phyloP scores from a whole-genome alignment of 768 basidiomycete species.

The Naganishia vishniacii region DNA sequence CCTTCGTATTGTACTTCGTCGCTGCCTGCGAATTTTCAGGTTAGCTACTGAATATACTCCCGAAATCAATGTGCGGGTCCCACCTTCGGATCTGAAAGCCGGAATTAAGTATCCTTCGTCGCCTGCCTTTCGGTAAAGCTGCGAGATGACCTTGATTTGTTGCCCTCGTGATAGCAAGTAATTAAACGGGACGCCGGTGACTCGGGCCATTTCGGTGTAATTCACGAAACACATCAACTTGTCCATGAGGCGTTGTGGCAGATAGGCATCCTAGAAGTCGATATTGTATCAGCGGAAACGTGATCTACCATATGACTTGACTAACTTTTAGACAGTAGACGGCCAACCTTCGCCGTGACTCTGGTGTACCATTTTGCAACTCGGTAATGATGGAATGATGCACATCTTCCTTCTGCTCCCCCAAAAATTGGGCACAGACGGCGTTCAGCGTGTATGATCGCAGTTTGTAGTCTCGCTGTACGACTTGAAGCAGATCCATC shows the following conservation, averaged over 20 bases:
- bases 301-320: too few species aligned
- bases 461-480: conserved; percentile 97
- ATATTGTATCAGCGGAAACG: too few species aligned
- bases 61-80: too few species aligned
- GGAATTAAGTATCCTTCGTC: conserved; percentile 87
- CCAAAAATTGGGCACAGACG: conserved; percentile 93
- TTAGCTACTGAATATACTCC: too few species aligned
- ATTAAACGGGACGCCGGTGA: conserved; percentile 99
- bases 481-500: conserved; percentile 90
- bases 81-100: conserved; percentile 75
- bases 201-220: conserved; percentile 97
- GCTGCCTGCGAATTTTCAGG: conserved; percentile 62
- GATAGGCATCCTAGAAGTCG: conserved; percentile 76
- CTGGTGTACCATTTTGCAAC: conserved; percentile 90
- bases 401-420: conserved; percentile 98
- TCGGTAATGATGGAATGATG: conserved; percentile 98
- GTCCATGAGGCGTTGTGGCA: conserved; percentile 90
- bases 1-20: conserved; percentile 95
- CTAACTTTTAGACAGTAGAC: conserved; percentile 94
- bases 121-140: conserved; percentile 87
- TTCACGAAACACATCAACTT: conserved; percentile 99
- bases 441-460: conserved; percentile 96
- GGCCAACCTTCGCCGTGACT: conserved; percentile 83
- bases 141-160: conserved; percentile 96
- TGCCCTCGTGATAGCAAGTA: conserved; percentile 88